Conservation (phyloP, 768 basidiomycete genomes). For the Tulasnella sp. region DNA sequence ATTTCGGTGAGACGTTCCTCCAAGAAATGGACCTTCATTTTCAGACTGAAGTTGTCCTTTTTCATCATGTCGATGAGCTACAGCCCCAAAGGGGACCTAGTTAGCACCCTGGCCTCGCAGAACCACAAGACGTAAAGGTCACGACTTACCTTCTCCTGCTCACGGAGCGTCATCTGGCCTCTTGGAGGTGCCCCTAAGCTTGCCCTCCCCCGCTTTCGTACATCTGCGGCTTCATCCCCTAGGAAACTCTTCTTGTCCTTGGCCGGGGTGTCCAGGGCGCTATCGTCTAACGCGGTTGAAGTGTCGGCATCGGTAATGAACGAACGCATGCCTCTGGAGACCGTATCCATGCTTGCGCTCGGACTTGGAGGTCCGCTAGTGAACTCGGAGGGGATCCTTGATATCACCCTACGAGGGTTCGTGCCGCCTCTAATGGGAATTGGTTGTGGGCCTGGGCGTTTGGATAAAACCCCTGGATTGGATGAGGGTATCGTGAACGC, state of each 20-base stretch:
- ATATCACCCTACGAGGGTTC: not conserved
- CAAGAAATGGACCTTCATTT: constrained; percentile 91
- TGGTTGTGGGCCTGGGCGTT: constrained; percentile 11
- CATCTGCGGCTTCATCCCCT: not conserved
- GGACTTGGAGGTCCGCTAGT: not conserved
- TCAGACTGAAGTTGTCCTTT: constrained; percentile 96
- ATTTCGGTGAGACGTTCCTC: constrained; percentile 88
- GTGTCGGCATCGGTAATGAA: constrained; percentile 13
- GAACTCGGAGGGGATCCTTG: constrained; percentile 8
- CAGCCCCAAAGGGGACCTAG: not conserved
- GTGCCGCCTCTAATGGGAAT: not conserved
- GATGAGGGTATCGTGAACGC: not conserved
- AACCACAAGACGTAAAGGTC: not conserved
- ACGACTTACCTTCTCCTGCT: constrained; percentile 85
- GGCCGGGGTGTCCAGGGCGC: constrained; percentile 13
- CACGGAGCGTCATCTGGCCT: constrained; percentile 69
- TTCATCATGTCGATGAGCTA: constrained; percentile 94
- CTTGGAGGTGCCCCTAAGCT: constrained; percentile 12
- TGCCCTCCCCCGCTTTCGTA: not conserved
- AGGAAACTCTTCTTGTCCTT: not conserved
- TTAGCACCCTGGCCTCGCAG: not conserved
- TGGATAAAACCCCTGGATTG: constrained; percentile 2
- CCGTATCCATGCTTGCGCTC: not conserved
- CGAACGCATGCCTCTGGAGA: constrained; percentile 3
- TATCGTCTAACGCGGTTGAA: not conserved